Conservation (phyloP, 371 early-diverging fungal species). For the Mycotypha africana region DNA sequence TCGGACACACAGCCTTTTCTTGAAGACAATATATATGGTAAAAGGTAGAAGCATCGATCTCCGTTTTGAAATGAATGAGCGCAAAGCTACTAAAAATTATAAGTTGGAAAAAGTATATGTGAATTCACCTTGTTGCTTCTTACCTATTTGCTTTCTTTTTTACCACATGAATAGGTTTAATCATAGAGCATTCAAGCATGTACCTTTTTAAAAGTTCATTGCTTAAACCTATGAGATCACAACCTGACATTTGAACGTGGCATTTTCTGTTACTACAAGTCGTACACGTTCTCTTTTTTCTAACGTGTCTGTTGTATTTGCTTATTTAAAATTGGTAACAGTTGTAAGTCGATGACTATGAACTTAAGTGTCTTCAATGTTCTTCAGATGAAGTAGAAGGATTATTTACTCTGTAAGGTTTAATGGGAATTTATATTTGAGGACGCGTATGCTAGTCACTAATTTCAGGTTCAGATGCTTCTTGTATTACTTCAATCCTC, state of each 20-base stretch:
- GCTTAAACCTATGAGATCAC: neutral
- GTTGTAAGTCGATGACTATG: no score
- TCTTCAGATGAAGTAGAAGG: no score
- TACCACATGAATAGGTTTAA: neutral
- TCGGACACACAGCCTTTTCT: neutral
- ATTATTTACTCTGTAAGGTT: no score
- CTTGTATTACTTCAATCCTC: no score
- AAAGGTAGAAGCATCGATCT: neutral
- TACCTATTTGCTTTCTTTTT: neutral
- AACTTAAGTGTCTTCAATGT: no score
- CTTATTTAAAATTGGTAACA: no score
- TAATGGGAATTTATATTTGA: no score
- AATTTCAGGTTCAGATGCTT: no score
- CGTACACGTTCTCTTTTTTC: no score
- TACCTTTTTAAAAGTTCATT: neutral
- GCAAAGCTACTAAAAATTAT: neutral
- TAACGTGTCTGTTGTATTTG: no score
- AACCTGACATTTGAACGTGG: neutral
- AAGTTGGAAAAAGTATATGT: neutral
- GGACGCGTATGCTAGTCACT: no score
- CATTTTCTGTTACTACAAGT: neutral
- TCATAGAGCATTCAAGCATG: neutral
- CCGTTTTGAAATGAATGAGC: neutral
- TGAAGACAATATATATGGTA: neutral
- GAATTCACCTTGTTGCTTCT: conserved; percentile 1